A percentile compares a stretch with the other conserved stretches of the same genome.
These are phyloP conservation scores for Pyronema domesticum DNA, from an alignment of 495 filamentous ascomycete species.

Conservation along the genomic window DNA sequence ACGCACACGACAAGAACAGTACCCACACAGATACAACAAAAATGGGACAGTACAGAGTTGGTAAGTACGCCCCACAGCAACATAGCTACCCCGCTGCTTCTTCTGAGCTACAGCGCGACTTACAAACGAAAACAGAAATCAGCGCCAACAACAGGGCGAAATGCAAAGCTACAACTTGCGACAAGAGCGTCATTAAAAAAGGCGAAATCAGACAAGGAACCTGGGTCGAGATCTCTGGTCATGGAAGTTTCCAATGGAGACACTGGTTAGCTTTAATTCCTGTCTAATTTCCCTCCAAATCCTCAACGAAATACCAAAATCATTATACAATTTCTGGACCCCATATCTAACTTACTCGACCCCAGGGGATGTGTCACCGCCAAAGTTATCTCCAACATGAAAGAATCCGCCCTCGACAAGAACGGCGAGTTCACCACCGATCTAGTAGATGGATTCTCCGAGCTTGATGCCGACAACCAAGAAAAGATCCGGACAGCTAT, in stretches of 20 bases:
- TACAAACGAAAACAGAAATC: constrained; percentile 6
- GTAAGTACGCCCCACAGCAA: too few species aligned
- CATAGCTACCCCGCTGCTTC: too few species aligned
- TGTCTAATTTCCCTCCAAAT: background rate
- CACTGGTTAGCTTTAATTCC: constrained; percentile 47
- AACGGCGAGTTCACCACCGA: constrained; percentile 24
- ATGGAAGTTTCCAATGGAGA: constrained; percentile 43
- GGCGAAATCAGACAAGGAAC: constrained; percentile 53
- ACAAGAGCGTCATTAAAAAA: constrained; percentile 51
- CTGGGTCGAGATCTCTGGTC: constrained; percentile 38
- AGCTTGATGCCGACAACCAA: constrained; percentile 38
- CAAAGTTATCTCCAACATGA: constrained; percentile 36
- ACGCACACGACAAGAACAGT: too few species aligned
- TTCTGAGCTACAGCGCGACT: too few species aligned
- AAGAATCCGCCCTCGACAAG: constrained; percentile 10
- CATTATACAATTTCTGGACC: background rate
- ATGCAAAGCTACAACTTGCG: constrained; percentile 12
- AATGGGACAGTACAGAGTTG: too few species aligned
- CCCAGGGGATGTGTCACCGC: constrained; percentile 50
- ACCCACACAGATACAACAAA: too few species aligned
- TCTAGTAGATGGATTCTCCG: constrained; percentile 45
- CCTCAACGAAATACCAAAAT: background rate
- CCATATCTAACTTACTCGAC: constrained; percentile 17
- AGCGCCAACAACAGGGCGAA: constrained; percentile 4
- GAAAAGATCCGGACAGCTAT: constrained; percentile 43